Conservation (phyloP, 2,329 filamentous ascomycete species). For the Sarocladium kiliense region DNA sequence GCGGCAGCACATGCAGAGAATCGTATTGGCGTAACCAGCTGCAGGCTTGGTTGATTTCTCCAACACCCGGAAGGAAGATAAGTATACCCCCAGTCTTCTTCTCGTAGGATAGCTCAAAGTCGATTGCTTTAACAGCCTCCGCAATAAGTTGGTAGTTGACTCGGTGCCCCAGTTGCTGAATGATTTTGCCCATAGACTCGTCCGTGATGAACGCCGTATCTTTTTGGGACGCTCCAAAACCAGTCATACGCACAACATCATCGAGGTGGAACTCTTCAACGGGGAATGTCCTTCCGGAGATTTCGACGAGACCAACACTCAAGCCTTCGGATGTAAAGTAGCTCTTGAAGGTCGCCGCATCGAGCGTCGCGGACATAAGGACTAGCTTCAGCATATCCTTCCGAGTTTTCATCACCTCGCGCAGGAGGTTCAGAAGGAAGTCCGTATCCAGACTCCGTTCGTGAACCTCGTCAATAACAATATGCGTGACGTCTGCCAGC, state of each 20-base stretch:
- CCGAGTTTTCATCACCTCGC: slow-evolving; percentile 70
- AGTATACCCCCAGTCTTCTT: slow-evolving; percentile 75
- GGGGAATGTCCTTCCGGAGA: slow-evolving; percentile 82
- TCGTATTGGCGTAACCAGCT: slow-evolving; percentile 58
- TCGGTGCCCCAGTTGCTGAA: slow-evolving; percentile 69
- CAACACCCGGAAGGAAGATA: slow-evolving; percentile 89
- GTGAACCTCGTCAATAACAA: slow-evolving; percentile 95
- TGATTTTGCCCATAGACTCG: slow-evolving; percentile 61
- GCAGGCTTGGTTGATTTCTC: slow-evolving; percentile 83
- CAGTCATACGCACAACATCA: slow-evolving; percentile 75
- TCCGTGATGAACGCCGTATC: slow-evolving; percentile 41
- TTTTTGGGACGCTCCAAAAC: slow-evolving; percentile 54
- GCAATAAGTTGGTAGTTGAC: slow-evolving; percentile 90
- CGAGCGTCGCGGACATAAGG: slow-evolving; percentile 93
- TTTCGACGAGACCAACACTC: slow-evolving; percentile 76
- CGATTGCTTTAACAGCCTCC: slow-evolving; percentile 75
- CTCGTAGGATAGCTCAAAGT: slow-evolving; percentile 61
- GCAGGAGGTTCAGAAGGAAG: slow-evolving; percentile 81
- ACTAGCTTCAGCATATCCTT: slow-evolving; percentile 83
- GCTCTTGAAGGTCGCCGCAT: slow-evolving; percentile 75
- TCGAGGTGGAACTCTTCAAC: slow-evolving; percentile 89
- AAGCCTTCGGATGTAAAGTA: slow-evolving; percentile 71
- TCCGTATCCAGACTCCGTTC: slow-evolving; percentile 93
- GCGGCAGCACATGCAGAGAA: slow-evolving; percentile 70
- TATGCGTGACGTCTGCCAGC: slow-evolving; percentile 84